Conservation (phyloP, 1,284 basidiomycete genomes). For the Neonothopanus nambi region DNA sequence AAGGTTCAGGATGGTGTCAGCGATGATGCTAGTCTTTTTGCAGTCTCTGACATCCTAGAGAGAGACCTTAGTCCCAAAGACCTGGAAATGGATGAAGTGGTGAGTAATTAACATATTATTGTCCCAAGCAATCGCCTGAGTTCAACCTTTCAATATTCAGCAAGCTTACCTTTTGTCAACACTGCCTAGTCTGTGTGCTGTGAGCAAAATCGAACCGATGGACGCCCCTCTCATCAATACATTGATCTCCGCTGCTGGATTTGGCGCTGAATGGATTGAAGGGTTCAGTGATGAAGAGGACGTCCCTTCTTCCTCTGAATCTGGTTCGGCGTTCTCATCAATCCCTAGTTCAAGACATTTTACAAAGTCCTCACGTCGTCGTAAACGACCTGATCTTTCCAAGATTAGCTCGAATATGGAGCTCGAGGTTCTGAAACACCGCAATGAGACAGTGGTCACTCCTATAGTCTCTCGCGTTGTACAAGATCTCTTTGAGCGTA, state of each 20-base stretch:
- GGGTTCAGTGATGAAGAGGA: neutral
- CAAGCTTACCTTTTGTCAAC: neutral
- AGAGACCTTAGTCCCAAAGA: neutral
- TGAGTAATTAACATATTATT: neutral
- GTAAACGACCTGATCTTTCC: neutral
- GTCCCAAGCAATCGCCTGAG: neutral
- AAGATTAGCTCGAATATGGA: too few relatives aligned
- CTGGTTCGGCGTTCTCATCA: too few relatives aligned
- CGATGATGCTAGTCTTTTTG: neutral
- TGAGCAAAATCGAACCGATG: neutral
- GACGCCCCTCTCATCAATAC: neutral
- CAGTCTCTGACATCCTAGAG: neutral
- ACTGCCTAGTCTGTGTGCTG: neutral
- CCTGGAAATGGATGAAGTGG: neutral
- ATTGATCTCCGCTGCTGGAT: neutral
- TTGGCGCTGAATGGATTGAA: neutral
- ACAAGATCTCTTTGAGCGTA: constrained; percentile 46
- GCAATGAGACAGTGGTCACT: constrained; percentile 33
- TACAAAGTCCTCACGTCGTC: neutral
- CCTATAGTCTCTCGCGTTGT: constrained; percentile 54
- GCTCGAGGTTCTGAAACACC: constrained; percentile 15
- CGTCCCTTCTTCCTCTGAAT: too few relatives aligned
- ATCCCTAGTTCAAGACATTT: neutral
- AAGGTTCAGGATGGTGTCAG: constrained; percentile 30
- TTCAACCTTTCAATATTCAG: neutral